Conservation (phyloP, 441 rosid species). For the Erodium chrysanthum region DNA sequence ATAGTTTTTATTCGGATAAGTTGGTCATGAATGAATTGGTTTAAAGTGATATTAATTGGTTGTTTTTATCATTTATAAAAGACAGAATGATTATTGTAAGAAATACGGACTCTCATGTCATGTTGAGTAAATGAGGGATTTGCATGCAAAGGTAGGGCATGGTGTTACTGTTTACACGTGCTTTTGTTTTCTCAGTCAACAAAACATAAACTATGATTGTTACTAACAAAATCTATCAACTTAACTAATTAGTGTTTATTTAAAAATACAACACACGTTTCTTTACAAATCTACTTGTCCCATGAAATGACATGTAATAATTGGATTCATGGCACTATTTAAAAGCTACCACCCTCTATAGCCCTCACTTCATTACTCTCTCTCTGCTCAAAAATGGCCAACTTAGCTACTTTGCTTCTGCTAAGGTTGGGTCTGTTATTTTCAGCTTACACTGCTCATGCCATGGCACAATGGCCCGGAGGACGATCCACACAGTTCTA, state of each 20-base stretch:
- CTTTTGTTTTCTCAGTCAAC: background rate
- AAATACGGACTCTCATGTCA: background rate
- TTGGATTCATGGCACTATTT: slow-evolving; percentile 7
- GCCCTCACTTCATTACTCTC: slow-evolving; percentile 2
- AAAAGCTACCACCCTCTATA: slow-evolving; percentile 16
- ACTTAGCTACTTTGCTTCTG: slow-evolving; percentile 16
- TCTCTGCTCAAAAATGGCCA: slow-evolving; percentile 23
- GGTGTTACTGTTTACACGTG: background rate
- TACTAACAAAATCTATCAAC: no score
- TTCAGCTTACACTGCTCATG: slow-evolving; percentile 16
- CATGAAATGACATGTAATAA: no score
- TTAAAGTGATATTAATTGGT: background rate
- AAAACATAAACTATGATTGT: no score
- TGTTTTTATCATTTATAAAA: no score
- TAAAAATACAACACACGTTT: no score
- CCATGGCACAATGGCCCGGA: slow-evolving; percentile 28
- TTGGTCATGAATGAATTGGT: background rate
- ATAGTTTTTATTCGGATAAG: background rate
- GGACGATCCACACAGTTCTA: slow-evolving; percentile 53
- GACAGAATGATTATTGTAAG: background rate
- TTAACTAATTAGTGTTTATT: no score
- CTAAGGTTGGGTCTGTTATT: slow-evolving; percentile 24
- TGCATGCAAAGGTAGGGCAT: no score
- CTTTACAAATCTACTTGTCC: background rate
- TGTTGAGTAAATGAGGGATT: background rate